Evolutionary conservation across 2,329 filamentous ascomycete species (phyloP), one percentile per base, ranked within the genome.

Genomic region (Ophiostoma ips): DNA sequence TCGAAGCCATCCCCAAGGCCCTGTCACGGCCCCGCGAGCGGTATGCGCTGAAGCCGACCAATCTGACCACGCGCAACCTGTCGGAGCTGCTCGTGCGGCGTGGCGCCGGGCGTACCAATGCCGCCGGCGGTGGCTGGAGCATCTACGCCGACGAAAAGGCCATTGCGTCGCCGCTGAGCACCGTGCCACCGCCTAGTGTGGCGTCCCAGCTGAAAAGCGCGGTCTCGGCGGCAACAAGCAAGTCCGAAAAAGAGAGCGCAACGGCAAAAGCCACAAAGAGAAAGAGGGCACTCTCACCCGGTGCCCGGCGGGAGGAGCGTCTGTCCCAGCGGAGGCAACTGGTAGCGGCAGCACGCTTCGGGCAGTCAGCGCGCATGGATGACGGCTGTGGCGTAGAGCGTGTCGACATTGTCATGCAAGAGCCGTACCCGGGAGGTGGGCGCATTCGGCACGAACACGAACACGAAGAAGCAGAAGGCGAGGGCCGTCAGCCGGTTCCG

Each of bases 1-100:
- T 88, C 30, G 81, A 88, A 54, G 84, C 85, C 2, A 80, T 95
- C 8, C 86, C 87, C 0, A 88, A 87, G 59, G 87, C 87, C 0
- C 72, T 94, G 12, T 92, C 86, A 1, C 73, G 80, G 13, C 84
- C 85, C 0, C 76, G 83, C 30, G 75, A 83, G 54, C 74, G 87
- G 30, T 90, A 85, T 56, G 73, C 78, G 0, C 68, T 95, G 1
- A 75, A 79, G 53, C 65, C 76, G 5, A 86, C 84, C 2, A 79
- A 75, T 46, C 69, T 94, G 18, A 75, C 76, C 0, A 84, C 85
- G 15, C 81, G 79, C 56, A 89, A 83, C 50, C 68, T 95, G 11
- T 70, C 74, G 5, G 82, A 82, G 2, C 68, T 94, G 38, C 67
- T 90, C 15, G 73, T 81, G 15, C 75, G 81, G 43, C 76, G 81